Evolutionary conservation across 2,329 filamentous ascomycete species (phyloP).

Genomic region (Monosporascus sp.): DNA sequence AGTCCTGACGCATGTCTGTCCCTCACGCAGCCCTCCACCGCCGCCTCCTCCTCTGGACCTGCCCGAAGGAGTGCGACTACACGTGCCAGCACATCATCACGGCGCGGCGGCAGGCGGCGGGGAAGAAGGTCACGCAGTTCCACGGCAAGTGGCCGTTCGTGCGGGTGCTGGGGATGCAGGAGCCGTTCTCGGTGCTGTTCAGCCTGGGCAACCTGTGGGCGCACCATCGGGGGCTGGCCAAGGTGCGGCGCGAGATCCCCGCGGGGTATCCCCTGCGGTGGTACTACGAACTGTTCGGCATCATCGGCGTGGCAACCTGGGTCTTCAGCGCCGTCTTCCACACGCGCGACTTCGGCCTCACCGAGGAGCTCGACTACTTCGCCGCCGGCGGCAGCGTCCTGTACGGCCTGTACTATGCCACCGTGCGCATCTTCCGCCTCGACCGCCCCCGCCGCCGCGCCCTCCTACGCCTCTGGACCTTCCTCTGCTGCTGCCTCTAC

Average conservation of each 20-base stretch:
- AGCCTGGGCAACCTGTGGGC: constrained; percentile 86
- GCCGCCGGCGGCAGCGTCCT: constrained; percentile 84
- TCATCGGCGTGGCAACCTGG: constrained; percentile 80
- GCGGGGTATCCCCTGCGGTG: constrained; percentile 66
- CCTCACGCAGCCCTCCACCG: constrained; percentile 65
- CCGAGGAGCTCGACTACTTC: constrained; percentile 96
- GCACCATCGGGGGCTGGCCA: constrained; percentile 70
- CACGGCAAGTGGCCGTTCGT: constrained; percentile 99
- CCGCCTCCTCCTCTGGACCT: constrained; percentile 86
- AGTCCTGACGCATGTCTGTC: constrained; percentile 4
- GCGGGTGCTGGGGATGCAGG: constrained; percentile 86
- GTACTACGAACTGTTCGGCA: constrained; percentile 77
- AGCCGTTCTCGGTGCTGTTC: constrained; percentile 90
- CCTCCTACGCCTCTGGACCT: constrained; percentile 69
- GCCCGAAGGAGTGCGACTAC: constrained; percentile 93
- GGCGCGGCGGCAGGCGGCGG: constrained; percentile 57
- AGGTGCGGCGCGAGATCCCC: constrained; percentile 66
- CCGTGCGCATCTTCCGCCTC: constrained; percentile 76
- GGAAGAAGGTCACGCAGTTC: constrained; percentile 76
- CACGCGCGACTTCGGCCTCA: constrained; percentile 75
- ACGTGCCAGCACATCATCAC: constrained; percentile 94
- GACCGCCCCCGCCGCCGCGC: constrained; percentile 48
- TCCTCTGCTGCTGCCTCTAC: constrained; percentile 67
- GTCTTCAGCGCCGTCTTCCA: constrained; percentile 88
- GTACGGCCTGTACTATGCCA: constrained; percentile 84